Conservation (phyloP, 805 yeast genomes). For the Pichia gijzeniarum region DNA sequence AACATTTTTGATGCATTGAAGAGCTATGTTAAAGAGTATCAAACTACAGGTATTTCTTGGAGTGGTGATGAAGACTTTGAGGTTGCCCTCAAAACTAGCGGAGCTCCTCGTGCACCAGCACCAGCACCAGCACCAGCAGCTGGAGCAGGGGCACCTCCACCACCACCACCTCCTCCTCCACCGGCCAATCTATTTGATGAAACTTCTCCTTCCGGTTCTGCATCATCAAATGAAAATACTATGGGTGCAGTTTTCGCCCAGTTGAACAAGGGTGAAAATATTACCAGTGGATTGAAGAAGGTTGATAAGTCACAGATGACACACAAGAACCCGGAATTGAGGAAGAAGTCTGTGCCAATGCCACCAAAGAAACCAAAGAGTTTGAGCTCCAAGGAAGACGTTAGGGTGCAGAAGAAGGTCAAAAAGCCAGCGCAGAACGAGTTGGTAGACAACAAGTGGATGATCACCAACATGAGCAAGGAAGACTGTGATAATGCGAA, state of each 20-base stretch:
- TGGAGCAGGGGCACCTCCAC: constrained; percentile 33
- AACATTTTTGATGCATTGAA: constrained; percentile 63
- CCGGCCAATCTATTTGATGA: constrained; percentile 63
- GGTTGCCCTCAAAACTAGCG: constrained; percentile 39
- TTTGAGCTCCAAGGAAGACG: constrained; percentile 30
- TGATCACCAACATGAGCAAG: constrained; percentile 57
- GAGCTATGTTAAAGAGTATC: constrained; percentile 67
- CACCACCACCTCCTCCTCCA: constrained; percentile 78
- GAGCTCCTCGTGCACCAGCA: constrained; percentile 72
- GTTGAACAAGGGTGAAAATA: constrained; percentile 74
- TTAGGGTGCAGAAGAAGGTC: not conserved
- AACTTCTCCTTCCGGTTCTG: constrained; percentile 19
- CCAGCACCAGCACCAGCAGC: constrained; percentile 58
- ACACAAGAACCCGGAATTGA: constrained; percentile 81
- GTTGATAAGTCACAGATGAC: constrained; percentile 93
- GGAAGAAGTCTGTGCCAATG: constrained; percentile 57
- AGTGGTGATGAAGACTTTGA: constrained; percentile 54
- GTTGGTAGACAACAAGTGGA: constrained; percentile 83
- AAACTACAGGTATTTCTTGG: constrained; percentile 85
- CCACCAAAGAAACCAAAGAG: constrained; percentile 80
- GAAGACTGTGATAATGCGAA: constrained; percentile 55
- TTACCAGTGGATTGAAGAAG: constrained; percentile 82
- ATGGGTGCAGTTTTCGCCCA: constrained; percentile 90
- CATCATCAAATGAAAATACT: constrained; percentile 33
- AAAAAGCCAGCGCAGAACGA: constrained; percentile 51